Percentiles rank a stretch among this genome's conserved stretches.
Conservation (phyloP, 2,329 filamentous ascomycete genomes). For the Chrysosporium queenslandicum region DNA sequence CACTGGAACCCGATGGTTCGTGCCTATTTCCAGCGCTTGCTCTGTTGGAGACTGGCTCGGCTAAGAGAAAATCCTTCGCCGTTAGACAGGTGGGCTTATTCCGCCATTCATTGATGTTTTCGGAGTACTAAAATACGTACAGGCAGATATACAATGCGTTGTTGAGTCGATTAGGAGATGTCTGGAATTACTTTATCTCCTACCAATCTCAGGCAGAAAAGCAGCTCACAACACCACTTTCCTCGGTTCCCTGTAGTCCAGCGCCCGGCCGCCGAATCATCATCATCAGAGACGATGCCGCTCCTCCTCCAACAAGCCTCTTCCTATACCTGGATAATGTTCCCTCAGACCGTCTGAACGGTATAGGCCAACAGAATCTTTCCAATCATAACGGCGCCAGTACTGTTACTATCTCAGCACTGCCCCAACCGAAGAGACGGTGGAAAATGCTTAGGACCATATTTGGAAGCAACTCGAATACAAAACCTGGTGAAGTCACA, state of each 20-base stretch:
- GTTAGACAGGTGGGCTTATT: slow-evolving; percentile 54
- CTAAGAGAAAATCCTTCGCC: slow-evolving; percentile 57
- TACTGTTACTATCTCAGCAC: slow-evolving; percentile 10
- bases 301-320: slow-evolving; percentile 40
- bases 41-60: slow-evolving; percentile 81
- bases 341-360: slow-evolving; percentile 21
- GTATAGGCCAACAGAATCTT: slow-evolving; percentile 27
- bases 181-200: slow-evolving; percentile 72
- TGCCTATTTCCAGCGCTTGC: slow-evolving; percentile 79
- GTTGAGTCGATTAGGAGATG: slow-evolving; percentile 56
- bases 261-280: slow-evolving; percentile 77
- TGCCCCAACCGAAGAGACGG: slow-evolving; percentile 31
- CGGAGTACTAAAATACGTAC: slow-evolving; percentile 19
- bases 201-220: slow-evolving; percentile 58
- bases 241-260: slow-evolving; percentile 71
- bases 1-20: slow-evolving; percentile 96
- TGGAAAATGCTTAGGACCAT: slow-evolving; percentile 45
- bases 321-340: slow-evolving; percentile 36
- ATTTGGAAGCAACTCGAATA: slow-evolving; percentile 38
- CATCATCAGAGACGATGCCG: slow-evolving; percentile 73
- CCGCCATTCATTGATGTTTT: background rate
- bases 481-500: slow-evolving; percentile 36
- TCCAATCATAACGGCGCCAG: slow-evolving; percentile 20
- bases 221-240: slow-evolving; percentile 49
- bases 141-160: slow-evolving; percentile 62